Base-by-base conservation (phyloP, 768 basidiomycete genomes). In the Strobilomyces dryophilus region DNA sequence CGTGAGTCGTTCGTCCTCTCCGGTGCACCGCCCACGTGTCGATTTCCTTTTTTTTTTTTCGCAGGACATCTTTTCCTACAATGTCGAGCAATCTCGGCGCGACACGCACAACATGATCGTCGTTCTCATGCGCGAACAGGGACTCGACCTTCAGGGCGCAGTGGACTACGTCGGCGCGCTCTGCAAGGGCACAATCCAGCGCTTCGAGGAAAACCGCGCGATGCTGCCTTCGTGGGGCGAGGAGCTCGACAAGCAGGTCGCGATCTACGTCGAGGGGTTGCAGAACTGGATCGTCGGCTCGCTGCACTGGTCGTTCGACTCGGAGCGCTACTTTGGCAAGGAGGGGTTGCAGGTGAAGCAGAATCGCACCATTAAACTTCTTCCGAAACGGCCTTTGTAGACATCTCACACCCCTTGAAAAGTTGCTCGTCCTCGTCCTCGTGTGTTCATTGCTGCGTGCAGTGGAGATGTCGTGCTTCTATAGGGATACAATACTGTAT, bases 21-120 rank as follows among this genome's bases (percentile, higher is more conserved):
- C n/a, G n/a, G 5, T 31, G 4, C 2, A 8, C 6, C 3, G 26
- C 41, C 24, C 27, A 12, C 27, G 18, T 9, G 20, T 40, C 57
- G 20, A 67, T 49, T 29, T 3, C n/a, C n/a, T n/a, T n/a, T 14
- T 11, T 47, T 8, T 8, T 14, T 11, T 45, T 8, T 8, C 15
- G 5, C 2, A 87, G 86, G 87, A 88, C 56, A 83, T 88, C 34
- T 84, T 85, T 63, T 89, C 85, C 1, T 89, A 85, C 67, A 87
- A 88, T 54, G 79, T 81, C 41, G 87, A 89, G 62, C 87, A 88
- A 66, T 79, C 85, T 3, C 78, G 81, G 14, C 79, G 77, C 10
- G 83, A 86, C 55, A 82, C 80, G 17, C 82, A 86, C 65, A 88
- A 89, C 65, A 84, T 88, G 77, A 77, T 89, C 50, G 72, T 76